These are phyloP conservation scores for Nakaseomyces nivariensis DNA, from an alignment of 1,139 yeast genomes.

Conservation along the genomic window DNA sequence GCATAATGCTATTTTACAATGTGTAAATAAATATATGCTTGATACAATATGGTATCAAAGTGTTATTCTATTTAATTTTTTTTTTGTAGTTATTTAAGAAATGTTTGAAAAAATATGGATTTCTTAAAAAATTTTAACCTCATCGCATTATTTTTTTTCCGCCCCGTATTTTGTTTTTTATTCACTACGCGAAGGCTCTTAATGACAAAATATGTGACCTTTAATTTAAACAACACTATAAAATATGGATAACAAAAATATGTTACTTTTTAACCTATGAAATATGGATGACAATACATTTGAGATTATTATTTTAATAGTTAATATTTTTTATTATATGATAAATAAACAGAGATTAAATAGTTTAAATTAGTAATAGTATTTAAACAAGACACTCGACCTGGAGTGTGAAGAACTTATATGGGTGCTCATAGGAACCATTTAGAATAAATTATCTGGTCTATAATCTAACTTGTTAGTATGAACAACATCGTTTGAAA, in stretches of 20 bases:
- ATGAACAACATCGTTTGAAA: not conserved
- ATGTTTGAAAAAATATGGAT: not conserved
- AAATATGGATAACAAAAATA: not conserved
- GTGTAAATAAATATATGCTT: not conserved
- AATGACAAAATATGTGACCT: too few species aligned
- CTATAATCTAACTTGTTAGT: not conserved
- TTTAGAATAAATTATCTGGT: not conserved
- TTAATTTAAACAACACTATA: not conserved
- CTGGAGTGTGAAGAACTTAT: not conserved
- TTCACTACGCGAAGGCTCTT: too few species aligned
- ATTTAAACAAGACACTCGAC: not conserved
- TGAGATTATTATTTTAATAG: too few species aligned
- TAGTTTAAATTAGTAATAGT: not conserved
- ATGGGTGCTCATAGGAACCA: not conserved
- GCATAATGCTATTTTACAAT: not conserved
- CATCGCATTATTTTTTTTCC: not conserved
- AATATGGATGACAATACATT: not conserved
- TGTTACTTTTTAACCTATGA: not conserved
- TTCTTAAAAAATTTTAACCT: not conserved
- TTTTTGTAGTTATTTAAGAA: not conserved
- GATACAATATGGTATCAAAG: too few species aligned
- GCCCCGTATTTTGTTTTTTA: not conserved
- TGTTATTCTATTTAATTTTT: not conserved
- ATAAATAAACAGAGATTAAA: not conserved
- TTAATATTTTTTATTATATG: not conserved